Base-by-base conservation (phyloP, 257 asterid species). In the Dorcoceras hygrometricum region DNA sequence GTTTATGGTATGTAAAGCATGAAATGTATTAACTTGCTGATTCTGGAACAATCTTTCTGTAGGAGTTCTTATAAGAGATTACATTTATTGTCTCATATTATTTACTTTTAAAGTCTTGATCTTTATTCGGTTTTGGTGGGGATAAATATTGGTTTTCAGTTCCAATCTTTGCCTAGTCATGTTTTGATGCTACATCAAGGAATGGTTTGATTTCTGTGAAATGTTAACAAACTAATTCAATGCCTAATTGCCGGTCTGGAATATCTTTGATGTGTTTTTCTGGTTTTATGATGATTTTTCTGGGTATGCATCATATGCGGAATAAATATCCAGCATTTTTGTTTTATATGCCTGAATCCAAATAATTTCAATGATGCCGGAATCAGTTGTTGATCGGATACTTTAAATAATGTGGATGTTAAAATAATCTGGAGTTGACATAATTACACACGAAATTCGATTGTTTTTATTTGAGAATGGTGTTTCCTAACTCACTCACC, bases 171-270 rank as follows among this genome's bases (percentile, higher is more conserved):
- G 16, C 20, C 8, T 5, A 14, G 53, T 14, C 16, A 46, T 16
- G 53, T 11, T 39, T 39, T 11, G 50, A 53, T 23, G 59, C 23
- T 23, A 32, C 36, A 23, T 48, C 62, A 20, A 62, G 63, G 50
- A 11, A 31, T 64, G 53, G 5, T 57, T 43, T 69, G 74, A 63
- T 56, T 70, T 73, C 48, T 26, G 31, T 25, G 19, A 70, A 50
- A 36, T 53, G 63, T 62, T 54, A 74, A n/a, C 20, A 61, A 29
- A 57, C 59, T 65, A 43, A 31, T 68, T 16, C 20, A 18, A 24
- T 14, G 27, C 59, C 57, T 12, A 34, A 46, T 14, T 48, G 8
- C 46, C 29, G 23, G 25, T 63, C 8, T 63, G 4, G 19, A 23
- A 16, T 46, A 16, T 16, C 68, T 59, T 54, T 22, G 10, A 10